These are phyloP conservation scores for Aplosporella prunicola DNA, from an alignment of 2,329 filamentous ascomycete genomes.

Conservation along the genomic window DNA sequence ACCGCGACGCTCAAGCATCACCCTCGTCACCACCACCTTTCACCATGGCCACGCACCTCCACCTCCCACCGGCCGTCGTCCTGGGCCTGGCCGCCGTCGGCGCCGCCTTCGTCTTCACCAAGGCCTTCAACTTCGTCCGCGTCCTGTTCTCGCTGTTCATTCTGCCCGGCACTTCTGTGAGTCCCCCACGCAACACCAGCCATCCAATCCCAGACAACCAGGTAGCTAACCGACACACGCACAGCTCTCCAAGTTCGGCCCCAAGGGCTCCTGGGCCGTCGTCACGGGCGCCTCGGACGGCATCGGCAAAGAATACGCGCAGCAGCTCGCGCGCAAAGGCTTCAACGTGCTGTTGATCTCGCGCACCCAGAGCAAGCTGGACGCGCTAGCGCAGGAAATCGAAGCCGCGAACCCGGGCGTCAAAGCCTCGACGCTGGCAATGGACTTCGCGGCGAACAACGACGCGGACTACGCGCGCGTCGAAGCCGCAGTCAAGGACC, in stretches of 20 bases:
- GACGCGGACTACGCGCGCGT: constrained; percentile 72
- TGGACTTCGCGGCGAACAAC: constrained; percentile 81
- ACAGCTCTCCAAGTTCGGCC: constrained; percentile 81
- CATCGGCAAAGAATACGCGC: constrained; percentile 90
- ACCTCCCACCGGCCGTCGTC: constrained; percentile 6
- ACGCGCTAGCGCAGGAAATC: constrained; percentile 66
- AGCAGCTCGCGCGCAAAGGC: constrained; percentile 79
- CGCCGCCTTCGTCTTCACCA: constrained; percentile 14
- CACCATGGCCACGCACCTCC: constrained; percentile 5
- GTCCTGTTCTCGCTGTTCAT: constrained; percentile 41
- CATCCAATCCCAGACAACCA: neutral
- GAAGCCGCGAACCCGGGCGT: constrained; percentile 57
- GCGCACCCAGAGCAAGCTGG: constrained; percentile 87
- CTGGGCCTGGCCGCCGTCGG: constrained; percentile 10
- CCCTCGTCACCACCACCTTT: neutral
- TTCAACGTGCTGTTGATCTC: constrained; percentile 95
- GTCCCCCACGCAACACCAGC: constrained; percentile 13
- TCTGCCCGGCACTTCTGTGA: constrained; percentile 38
- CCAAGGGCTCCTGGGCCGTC: constrained; percentile 86
- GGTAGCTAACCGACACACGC: constrained; percentile 8
- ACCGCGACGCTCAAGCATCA: constrained; percentile 1
- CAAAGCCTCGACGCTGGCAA: constrained; percentile 69
- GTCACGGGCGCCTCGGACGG: constrained; percentile 94
- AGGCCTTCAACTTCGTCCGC: constrained; percentile 37
- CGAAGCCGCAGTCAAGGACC: constrained; percentile 54